phyloP scores from a whole-genome alignment of 1,284 basidiomycete genomes.

The Trametes sp. region DNA sequence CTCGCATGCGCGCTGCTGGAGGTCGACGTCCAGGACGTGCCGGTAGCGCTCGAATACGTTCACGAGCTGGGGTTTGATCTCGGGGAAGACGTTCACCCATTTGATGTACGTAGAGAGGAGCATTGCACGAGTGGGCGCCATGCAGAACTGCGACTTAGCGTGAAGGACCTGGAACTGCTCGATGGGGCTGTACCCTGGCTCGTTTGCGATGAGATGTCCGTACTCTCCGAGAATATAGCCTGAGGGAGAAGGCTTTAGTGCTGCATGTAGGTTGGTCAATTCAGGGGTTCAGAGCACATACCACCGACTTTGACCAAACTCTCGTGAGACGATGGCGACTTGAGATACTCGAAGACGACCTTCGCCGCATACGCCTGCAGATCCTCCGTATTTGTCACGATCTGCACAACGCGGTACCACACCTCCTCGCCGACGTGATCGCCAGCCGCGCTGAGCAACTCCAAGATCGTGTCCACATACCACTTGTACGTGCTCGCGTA shows the following conservation, averaged over 20 bases:
- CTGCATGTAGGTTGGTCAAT: not conserved
- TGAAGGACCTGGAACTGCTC: constrained; percentile 97
- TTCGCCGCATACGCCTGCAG: constrained; percentile 94
- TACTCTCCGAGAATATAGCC: constrained; percentile 98
- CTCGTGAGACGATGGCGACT: constrained; percentile 91
- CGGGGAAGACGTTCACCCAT: constrained; percentile 99
- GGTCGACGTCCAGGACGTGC: constrained; percentile 96
- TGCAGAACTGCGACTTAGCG: constrained; percentile 95
- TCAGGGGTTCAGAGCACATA: constrained; percentile 51
- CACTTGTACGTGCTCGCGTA: constrained; percentile 95
- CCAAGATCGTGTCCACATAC: constrained; percentile 97
- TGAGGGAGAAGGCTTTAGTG: constrained; percentile 40
- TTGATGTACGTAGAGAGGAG: constrained; percentile 98
- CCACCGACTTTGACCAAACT: constrained; percentile 97
- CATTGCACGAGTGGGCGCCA: constrained; percentile 91
- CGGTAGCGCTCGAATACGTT: constrained; percentile 98
- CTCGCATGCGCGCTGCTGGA: constrained; percentile 98
- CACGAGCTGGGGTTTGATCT: constrained; percentile 94
- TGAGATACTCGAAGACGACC: constrained; percentile 93
- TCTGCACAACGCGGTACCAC: constrained; percentile 99
- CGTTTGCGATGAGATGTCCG: constrained; percentile 96
- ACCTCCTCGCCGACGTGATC: constrained; percentile 99
- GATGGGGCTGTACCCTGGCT: constrained; percentile 89
- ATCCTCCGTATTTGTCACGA: constrained; percentile 98
- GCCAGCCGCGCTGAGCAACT: constrained; percentile 95